These are phyloP conservation scores for Penicillium capsulatum DNA, from an alignment of 2,329 filamentous ascomycete genomes.

Conservation along the genomic window DNA sequence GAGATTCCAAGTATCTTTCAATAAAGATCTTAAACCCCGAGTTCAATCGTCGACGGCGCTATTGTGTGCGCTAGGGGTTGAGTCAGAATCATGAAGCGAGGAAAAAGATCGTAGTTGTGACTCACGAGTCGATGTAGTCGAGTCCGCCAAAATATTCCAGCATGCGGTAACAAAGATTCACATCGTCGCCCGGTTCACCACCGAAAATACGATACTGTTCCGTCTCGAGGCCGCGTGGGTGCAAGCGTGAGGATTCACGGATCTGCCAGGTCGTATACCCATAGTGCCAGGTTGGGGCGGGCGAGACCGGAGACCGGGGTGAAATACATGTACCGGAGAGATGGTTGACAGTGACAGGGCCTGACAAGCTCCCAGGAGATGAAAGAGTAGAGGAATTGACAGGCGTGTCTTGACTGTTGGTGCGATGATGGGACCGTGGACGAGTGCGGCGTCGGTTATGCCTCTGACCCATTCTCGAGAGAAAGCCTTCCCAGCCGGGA, in stretches of 20 bases:
- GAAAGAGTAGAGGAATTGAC: constrained; percentile 6
- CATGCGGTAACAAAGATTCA: constrained; percentile 47
- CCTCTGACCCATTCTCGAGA: constrained; percentile 43
- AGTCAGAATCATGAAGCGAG: constrained; percentile 18
- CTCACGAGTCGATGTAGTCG: constrained; percentile 46
- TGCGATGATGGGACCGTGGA: constrained; percentile 38
- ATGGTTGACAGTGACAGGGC: constrained; percentile 14
- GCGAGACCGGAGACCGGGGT: constrained; percentile 24
- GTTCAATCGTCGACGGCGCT: constrained; percentile 28
- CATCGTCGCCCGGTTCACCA: constrained; percentile 43
- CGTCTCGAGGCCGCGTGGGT: constrained; percentile 32
- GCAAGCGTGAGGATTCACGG: constrained; percentile 31
- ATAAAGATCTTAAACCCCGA: not conserved
- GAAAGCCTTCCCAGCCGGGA: constrained; percentile 5
- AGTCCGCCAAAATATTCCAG: constrained; percentile 48
- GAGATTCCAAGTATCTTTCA: not conserved
- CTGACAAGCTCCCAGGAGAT: constrained; percentile 10
- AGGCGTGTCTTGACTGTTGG: constrained; percentile 12
- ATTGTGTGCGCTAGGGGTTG: constrained; percentile 13
- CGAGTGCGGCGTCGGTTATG: constrained; percentile 46
- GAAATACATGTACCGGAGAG: constrained; percentile 21
- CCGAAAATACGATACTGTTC: constrained; percentile 46
- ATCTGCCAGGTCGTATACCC: constrained; percentile 40
- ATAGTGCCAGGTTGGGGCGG: constrained; percentile 42
- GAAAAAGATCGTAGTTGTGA: constrained; percentile 7